phyloP scores from a whole-genome alignment of 176 grass and related monocot genomes.

The Chloris gayana region DNA sequence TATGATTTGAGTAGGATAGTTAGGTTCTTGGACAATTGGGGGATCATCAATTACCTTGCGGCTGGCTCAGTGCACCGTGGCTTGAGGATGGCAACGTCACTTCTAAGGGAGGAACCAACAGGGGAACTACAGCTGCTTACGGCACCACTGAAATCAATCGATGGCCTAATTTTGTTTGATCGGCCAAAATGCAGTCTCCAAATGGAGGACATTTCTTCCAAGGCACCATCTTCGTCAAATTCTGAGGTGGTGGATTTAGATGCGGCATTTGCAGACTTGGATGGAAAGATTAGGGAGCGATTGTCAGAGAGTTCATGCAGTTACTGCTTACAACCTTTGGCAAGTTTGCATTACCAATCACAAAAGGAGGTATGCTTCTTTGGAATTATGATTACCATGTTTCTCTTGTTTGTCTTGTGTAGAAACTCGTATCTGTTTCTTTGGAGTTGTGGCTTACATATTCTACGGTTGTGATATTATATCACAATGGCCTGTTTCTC shows the following conservation, averaged over 20 bases:
- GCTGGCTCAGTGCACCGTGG: slow-evolving; percentile 64
- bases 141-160: slow-evolving; percentile 75
- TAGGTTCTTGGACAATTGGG: slow-evolving; percentile 87
- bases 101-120: slow-evolving; percentile 67
- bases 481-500: neutral
- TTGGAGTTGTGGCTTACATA: no score
- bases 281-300: slow-evolving; percentile 67
- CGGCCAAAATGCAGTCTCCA: slow-evolving; percentile 85
- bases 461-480: no score
- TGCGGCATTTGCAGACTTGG: slow-evolving; percentile 62
- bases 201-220: slow-evolving; percentile 52
- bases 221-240: slow-evolving; percentile 45
- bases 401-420: neutral
- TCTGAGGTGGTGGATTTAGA: slow-evolving; percentile 44
- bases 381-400: neutral
- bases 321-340: slow-evolving; percentile 36
- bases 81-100: slow-evolving; percentile 69
- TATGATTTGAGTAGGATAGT: slow-evolving; percentile 91
- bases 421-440: no score
- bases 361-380: slow-evolving; percentile 76
- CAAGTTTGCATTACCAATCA: slow-evolving; percentile 72
- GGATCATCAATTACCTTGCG: slow-evolving; percentile 93
- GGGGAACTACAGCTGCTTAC: slow-evolving; percentile 79
- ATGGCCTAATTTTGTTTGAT: slow-evolving; percentile 91
- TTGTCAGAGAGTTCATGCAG: slow-evolving; percentile 54